A percentile compares a stretch with the other conserved stretches of the same genome.
Conservation (phyloP, 2,329 filamentous ascomycete genomes). For the Tothia fuscella region DNA sequence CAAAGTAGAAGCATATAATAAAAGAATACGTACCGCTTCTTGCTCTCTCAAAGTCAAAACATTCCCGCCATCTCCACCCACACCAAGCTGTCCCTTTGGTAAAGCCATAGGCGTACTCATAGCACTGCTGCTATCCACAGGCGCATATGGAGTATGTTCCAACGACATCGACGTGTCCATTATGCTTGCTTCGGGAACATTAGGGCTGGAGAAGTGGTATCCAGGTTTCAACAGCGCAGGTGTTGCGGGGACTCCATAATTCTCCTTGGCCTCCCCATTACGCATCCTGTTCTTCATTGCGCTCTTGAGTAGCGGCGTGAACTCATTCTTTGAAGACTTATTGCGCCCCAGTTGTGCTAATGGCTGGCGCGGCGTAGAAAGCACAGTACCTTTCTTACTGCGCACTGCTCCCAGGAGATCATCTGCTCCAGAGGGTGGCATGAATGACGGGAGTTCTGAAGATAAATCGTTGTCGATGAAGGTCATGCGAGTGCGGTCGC, state of each 20-base stretch:
- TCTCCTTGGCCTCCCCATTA: constrained; percentile 23
- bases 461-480: constrained; percentile 45
- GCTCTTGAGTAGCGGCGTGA: constrained; percentile 84
- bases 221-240: constrained; percentile 52
- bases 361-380: constrained; percentile 66
- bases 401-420: constrained; percentile 50
- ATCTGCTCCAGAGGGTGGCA: constrained; percentile 60
- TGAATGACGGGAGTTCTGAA: constrained; percentile 82
- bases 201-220: constrained; percentile 59
- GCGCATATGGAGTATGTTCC: constrained; percentile 63
- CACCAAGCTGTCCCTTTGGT: constrained; percentile 48
- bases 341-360: constrained; percentile 55
- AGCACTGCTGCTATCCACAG: constrained; percentile 65
- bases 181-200: constrained; percentile 64
- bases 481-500: constrained; percentile 70
- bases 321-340: constrained; percentile 52
- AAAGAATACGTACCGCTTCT: constrained; percentile 53
- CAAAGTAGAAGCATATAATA: too few species aligned
- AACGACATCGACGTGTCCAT: constrained; percentile 46
- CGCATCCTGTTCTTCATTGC: constrained; percentile 54
- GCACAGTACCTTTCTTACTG: constrained; percentile 29
- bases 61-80: constrained; percentile 67
- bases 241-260: constrained; percentile 45
- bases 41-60: constrained; percentile 87
- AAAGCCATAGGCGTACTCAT: constrained; percentile 66